Conservation (phyloP, 2,329 filamentous ascomycete species). For the Trichoderma asperellum region DNA sequence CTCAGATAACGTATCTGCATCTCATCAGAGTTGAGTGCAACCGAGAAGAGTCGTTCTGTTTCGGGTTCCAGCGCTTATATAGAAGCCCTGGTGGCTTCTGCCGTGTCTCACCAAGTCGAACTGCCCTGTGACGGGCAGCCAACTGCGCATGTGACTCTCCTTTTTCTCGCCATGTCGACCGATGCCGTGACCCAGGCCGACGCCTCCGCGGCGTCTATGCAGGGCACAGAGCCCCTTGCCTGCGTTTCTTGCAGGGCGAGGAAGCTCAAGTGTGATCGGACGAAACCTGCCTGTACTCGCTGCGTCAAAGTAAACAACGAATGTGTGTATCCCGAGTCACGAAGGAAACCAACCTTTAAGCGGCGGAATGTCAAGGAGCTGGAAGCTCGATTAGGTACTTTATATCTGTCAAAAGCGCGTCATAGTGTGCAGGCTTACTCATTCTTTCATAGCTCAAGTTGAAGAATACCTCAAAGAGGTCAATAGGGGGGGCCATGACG, state of each 20-base stretch:
- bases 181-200: constrained; percentile 21
- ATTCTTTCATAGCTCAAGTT: constrained; percentile 66
- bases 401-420: constrained; percentile 4
- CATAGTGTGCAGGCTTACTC: constrained; percentile 4
- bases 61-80: neutral
- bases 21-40: neutral
- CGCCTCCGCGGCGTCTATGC: constrained; percentile 11
- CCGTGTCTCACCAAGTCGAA: neutral
- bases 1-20: neutral
- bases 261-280: constrained; percentile 86
- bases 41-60: neutral
- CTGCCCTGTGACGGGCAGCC: neutral
- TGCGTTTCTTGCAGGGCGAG: constrained; percentile 82
- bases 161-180: constrained; percentile 15
- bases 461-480: constrained; percentile 77
- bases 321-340: constrained; percentile 86
- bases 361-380: constrained; percentile 88
- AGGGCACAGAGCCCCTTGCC: constrained; percentile 61
- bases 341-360: constrained; percentile 86
- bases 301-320: constrained; percentile 75
- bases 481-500: constrained; percentile 45
- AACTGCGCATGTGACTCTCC: neutral
- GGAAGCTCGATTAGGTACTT: constrained; percentile 77
- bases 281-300: constrained; percentile 76
- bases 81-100: constrained; percentile 20